These are phyloP conservation scores for Fraxinus albicans DNA, from an alignment of 305 asterid genomes.

Conservation along the genomic window DNA sequence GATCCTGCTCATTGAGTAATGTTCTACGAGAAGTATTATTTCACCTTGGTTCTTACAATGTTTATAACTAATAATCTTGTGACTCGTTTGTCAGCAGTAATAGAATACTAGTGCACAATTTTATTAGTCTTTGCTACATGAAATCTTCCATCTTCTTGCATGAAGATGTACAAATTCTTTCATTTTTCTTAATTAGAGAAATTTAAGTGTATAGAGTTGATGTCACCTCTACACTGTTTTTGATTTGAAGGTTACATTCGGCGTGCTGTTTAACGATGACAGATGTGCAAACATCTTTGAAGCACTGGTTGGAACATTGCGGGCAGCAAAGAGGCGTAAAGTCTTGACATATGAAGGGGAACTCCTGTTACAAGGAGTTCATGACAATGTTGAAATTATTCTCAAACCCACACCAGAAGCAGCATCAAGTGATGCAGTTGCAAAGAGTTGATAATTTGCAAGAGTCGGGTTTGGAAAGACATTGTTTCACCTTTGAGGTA, in stretches of 20 bases:
- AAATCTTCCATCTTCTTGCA: not conserved
- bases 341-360: conserved; percentile 83
- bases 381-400: conserved; percentile 78
- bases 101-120: not conserved
- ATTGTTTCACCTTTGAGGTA: not conserved
- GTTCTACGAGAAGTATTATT: not conserved
- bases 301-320: conserved; percentile 94
- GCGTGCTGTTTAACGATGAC: conserved; percentile 85
- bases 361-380: conserved; percentile 90
- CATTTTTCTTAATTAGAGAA: not conserved
- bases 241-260: conserved; percentile 77
- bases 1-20: not conserved
- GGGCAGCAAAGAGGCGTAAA: conserved; percentile 92
- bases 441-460: conserved; percentile 22
- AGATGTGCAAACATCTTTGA: conserved; percentile 95
- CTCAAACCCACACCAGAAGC: conserved; percentile 60
- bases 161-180: not conserved
- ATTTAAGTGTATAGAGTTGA: not conserved
- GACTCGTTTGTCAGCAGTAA: not conserved
- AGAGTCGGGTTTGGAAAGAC: not conserved
- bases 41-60: not conserved
- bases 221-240: not conserved
- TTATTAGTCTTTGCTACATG: not conserved
- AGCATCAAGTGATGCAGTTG: conserved; percentile 34
- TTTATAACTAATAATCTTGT: not conserved